Percentiles rank a stretch among this genome's conserved stretches.
Evolutionary conservation across 2,329 filamentous ascomycete genomes (phyloP).

Genomic region (Ophiocordyceps camponoti-saundersi): DNA sequence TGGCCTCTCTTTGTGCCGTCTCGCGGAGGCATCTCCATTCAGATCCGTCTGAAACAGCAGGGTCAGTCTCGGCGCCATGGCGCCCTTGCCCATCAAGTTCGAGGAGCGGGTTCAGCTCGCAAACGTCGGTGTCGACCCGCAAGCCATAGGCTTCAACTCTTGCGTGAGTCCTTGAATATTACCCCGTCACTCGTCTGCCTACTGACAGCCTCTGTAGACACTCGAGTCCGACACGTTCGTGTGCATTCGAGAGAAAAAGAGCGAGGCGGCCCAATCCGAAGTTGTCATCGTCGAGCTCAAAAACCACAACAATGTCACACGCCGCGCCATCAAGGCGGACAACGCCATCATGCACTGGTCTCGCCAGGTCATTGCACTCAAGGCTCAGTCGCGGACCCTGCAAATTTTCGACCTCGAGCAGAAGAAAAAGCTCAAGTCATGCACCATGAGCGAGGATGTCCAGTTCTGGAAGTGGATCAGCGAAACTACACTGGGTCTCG

Average conservation of each 20-base stretch:
- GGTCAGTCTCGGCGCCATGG: slow-evolving; percentile 26
- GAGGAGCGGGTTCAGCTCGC: slow-evolving; percentile 66
- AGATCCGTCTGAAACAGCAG: slow-evolving; percentile 7
- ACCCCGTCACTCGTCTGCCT: neutral
- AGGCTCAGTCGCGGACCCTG: slow-evolving; percentile 82
- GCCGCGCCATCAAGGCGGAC: slow-evolving; percentile 93
- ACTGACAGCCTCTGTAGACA: slow-evolving; percentile 40
- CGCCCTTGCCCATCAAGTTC: slow-evolving; percentile 79
- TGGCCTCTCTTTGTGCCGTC: neutral
- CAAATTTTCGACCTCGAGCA: slow-evolving; percentile 92
- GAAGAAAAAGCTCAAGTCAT: slow-evolving; percentile 93
- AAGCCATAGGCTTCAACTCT: slow-evolving; percentile 59
- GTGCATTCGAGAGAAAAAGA: slow-evolving; percentile 89
- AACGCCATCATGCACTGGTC: slow-evolving; percentile 99
- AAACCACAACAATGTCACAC: slow-evolving; percentile 89
- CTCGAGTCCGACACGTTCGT: slow-evolving; percentile 95
- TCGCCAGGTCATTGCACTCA: slow-evolving; percentile 89
- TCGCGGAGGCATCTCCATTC: neutral
- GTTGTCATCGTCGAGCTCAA: slow-evolving; percentile 97
- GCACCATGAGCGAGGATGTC: slow-evolving; percentile 92
- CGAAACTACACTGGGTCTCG: slow-evolving; percentile 70
- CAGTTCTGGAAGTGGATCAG: slow-evolving; percentile 99
- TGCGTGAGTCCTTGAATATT: slow-evolving; percentile 38
- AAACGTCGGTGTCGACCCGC: slow-evolving; percentile 27
- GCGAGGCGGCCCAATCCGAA: slow-evolving; percentile 68